These are phyloP conservation scores for Penicillium sp. DNA, from an alignment of 2,329 filamentous ascomycete genomes.

Conservation along the genomic window DNA sequence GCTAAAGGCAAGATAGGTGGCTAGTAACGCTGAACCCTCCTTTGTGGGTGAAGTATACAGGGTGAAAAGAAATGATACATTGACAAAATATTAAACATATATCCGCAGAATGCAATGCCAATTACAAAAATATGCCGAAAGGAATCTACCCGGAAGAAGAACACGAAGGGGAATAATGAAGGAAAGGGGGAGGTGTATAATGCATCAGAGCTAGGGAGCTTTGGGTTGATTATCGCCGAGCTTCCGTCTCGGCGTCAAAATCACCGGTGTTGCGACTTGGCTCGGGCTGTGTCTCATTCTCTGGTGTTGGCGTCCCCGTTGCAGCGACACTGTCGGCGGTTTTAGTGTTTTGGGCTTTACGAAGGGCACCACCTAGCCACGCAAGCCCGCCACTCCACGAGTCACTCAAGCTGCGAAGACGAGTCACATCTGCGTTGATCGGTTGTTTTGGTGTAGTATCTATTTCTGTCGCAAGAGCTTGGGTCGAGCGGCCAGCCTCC, in stretches of 20 bases:
- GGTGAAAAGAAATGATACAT: neutral
- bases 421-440: constrained; percentile 16
- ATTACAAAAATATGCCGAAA: constrained; percentile 14
- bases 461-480: constrained; percentile 16
- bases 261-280: neutral
- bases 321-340: constrained; percentile 7
- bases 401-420: constrained; percentile 33
- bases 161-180: neutral
- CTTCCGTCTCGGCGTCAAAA: constrained; percentile 1
- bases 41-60: neutral
- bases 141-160: constrained; percentile 6
- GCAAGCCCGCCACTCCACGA: constrained; percentile 30
- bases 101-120: constrained; percentile 17
- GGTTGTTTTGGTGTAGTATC: constrained; percentile 5
- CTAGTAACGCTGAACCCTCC: neutral
- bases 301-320: constrained; percentile 10
- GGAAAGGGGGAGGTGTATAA: constrained; percentile 6
- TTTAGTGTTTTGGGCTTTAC: constrained; percentile 10
- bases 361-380: constrained; percentile 30
- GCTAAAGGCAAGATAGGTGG: neutral
- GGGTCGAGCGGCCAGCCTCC: constrained; percentile 19
- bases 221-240: constrained; percentile 7
- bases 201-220: neutral
- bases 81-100: constrained; percentile 13
- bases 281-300: neutral